Evolutionary conservation across 176 grass and related monocot genomes (phyloP).

Genomic region (Cenchrus fungigraminus): DNA sequence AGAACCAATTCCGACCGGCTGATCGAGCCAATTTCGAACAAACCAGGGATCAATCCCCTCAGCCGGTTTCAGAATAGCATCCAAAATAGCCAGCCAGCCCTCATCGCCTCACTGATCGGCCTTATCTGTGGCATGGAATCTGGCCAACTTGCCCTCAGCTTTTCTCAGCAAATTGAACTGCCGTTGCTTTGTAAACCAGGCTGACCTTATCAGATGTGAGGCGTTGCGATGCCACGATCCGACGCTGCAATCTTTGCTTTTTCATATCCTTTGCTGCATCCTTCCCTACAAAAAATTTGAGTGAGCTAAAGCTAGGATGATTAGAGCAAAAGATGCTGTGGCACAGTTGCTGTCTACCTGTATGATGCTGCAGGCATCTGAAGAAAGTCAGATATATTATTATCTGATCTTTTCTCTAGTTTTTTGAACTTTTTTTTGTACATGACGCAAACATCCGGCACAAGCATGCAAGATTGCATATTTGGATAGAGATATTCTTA

Average conservation of each 20-base stretch:
- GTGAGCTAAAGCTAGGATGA: conserved; percentile 29
- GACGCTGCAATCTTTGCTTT: conserved; percentile 46
- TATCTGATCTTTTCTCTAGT: conserved; percentile 26
- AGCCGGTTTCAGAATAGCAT: conserved; percentile 60
- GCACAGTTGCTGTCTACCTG: conserved; percentile 41
- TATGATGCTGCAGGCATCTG: conserved; percentile 48
- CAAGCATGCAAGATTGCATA: conserved; percentile 26
- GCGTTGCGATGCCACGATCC: conserved; percentile 37
- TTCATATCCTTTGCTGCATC: conserved; percentile 4
- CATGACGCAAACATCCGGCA: conserved; percentile 38
- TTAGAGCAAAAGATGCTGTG: conserved; percentile 31
- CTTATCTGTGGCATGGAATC: conserved; percentile 50
- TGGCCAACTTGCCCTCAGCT: conserved; percentile 44
- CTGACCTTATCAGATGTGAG: conserved; percentile 52
- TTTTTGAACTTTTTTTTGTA: not conserved
- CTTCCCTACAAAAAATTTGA: conserved; percentile 27
- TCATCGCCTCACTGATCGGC: conserved; percentile 31
- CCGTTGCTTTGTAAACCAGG: conserved; percentile 33
- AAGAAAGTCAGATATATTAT: conserved; percentile 51
- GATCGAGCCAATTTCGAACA: not conserved
- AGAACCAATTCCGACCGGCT: not conserved
- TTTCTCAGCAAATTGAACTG: conserved; percentile 47
- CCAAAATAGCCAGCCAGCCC: conserved; percentile 16
- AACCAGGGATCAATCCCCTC: conserved; percentile 42
- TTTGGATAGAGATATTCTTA: conserved; percentile 52